A percentile compares a stretch with the other conserved stretches of the same genome.
These are phyloP conservation scores for Capsicum chinense DNA, from an alignment of 257 asterid genomes.

Conservation along the genomic window DNA sequence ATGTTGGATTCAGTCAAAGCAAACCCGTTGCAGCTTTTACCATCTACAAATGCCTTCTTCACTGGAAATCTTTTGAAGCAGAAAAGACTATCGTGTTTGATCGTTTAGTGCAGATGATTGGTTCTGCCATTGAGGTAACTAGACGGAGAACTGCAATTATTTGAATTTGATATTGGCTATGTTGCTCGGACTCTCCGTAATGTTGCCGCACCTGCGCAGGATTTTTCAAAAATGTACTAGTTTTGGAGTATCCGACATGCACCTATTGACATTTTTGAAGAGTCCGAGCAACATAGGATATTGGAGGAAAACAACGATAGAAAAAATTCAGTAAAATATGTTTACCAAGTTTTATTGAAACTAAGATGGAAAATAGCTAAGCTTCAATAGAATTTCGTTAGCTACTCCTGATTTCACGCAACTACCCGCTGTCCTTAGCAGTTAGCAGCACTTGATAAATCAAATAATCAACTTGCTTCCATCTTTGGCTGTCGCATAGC, in stretches of 20 bases:
- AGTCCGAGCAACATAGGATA: background rate
- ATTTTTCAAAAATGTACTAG: no score
- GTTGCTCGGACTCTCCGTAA: no score
- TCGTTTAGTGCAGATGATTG: slow-evolving; percentile 95
- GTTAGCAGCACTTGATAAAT: background rate
- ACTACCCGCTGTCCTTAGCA: background rate
- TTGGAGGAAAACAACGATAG: background rate
- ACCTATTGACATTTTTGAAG: no score
- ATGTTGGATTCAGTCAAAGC: slow-evolving; percentile 95
- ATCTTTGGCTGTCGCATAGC: background rate
- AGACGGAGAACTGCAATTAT: background rate
- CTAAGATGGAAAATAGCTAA: background rate
- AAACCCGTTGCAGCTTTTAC: slow-evolving; percentile 98
- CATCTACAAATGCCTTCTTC: slow-evolving; percentile 91
- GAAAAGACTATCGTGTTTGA: slow-evolving; percentile 97
- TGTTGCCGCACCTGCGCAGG: no score
- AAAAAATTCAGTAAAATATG: background rate
- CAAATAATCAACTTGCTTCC: background rate
- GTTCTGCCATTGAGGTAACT: slow-evolving; percentile 61
- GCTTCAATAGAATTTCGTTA: background rate
- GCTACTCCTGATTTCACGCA: background rate
- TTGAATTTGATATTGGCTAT: slow-evolving; percentile 3
- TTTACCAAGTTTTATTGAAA: background rate
- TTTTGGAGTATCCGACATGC: no score
- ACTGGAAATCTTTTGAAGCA: slow-evolving; percentile 99